Percentiles rank a stretch among this genome's conserved stretches.
Evolutionary conservation across 2,329 filamentous ascomycete genomes (phyloP).

Genomic region (Sclerotiophoma versabilis): DNA sequence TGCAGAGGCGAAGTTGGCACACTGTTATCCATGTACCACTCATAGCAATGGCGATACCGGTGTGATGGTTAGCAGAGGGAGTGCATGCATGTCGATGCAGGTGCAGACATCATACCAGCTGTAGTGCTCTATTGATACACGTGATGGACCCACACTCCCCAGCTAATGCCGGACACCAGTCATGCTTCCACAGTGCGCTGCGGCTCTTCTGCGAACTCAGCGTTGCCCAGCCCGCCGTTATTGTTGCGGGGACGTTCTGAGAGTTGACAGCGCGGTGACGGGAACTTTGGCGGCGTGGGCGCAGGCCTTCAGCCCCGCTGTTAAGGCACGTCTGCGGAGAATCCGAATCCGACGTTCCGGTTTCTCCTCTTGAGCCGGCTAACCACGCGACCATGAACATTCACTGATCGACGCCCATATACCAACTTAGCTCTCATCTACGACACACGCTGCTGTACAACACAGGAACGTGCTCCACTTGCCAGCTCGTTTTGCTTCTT

Average conservation of each 20-base stretch:
- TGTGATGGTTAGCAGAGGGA: constrained; percentile 39
- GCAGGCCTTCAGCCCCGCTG: constrained; percentile 14
- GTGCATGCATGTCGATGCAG: constrained; percentile 37
- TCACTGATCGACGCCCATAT: constrained; percentile 27
- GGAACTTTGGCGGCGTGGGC: not conserved
- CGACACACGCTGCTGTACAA: constrained; percentile 31
- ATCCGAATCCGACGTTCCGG: constrained; percentile 32
- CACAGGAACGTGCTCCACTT: constrained; percentile 38
- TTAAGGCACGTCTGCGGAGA: constrained; percentile 21
- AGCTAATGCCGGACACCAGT: constrained; percentile 11
- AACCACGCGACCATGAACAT: constrained; percentile 39
- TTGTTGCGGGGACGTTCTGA: constrained; percentile 1
- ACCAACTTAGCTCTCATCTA: constrained; percentile 15
- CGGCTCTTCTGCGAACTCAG: constrained; percentile 21
- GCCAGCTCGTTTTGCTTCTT: constrained; percentile 28
- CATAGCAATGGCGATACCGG: constrained; percentile 25
- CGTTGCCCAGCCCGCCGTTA: constrained; percentile 17
- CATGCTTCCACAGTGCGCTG: constrained; percentile 12
- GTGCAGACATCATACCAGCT: constrained; percentile 20
- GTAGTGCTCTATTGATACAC: constrained; percentile 26
- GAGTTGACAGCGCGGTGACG: constrained; percentile 2
- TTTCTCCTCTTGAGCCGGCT: constrained; percentile 32
- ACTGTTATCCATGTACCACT: constrained; percentile 1
- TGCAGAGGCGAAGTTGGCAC: not conserved
- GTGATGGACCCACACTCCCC: constrained; percentile 26